Base-by-base conservation (phyloP, 148 eudicot species). In the Arbutus unedo region DNA sequence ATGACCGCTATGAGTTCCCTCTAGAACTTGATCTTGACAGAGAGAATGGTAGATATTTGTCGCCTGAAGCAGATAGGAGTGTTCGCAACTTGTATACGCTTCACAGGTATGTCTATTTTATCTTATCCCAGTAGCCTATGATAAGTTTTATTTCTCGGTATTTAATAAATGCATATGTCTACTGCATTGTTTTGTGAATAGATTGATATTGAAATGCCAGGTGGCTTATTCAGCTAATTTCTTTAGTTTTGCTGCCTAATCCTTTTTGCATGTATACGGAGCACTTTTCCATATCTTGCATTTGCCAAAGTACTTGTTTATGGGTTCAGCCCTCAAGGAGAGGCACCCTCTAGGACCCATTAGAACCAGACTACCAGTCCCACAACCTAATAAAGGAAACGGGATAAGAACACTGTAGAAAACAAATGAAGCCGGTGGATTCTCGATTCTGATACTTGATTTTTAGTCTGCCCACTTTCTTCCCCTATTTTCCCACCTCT, bases 1-100 rank as follows among this genome's bases (percentile, higher is more conserved):
- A 88, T 85, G 90, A 90, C 79, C 89, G 89, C 23, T 88, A 90
- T 43, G 92, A 86, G 85, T 90, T 90, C 85, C 92, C 90, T 76
- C 84, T 88, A 53, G 83, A 90, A 84, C 90, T 90, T 77, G 90
- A 90, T 83, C 87, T 90, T 77, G 92, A 90, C 72, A 84, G 86
- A 79, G 92, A 86, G 79, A 68, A 86, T 48, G 88, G 92, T 4
- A 90, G 86, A 59, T 90, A 88, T 81, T 84, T 90, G 85, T 81
- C 90, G 3, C 92, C 92, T 82, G 92, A 88, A 3, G 92, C 90
- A 45, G 88, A 90, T 85, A 86, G 87, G 81, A 85, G 85, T 41
- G 85, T 86, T 51, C 86, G 90, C 81, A 90, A 90, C 82, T 82
- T 90, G 48, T 90, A 90, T 59, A 86, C 87, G 10, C 90, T 90